These are phyloP conservation scores for Misopates orontium DNA, from an alignment of 257 asterid species.

Conservation along the genomic window DNA sequence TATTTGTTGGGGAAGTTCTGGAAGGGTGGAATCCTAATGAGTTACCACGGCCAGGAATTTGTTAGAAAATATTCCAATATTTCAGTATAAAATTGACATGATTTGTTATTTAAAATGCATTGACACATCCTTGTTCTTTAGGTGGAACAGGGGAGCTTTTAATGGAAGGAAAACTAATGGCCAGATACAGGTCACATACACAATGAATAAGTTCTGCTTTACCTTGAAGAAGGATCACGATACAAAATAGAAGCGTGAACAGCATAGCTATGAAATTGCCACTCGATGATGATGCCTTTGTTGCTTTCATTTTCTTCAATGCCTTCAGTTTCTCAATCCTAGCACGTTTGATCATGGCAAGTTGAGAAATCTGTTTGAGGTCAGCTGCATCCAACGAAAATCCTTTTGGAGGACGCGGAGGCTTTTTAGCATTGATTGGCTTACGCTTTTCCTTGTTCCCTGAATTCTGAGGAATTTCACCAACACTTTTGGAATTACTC, in stretches of 20 bases:
- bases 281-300: constrained; percentile 49
- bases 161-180: no score
- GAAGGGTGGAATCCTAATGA: constrained; percentile 38
- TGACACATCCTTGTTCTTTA: no score
- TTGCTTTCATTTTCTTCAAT: constrained; percentile 63
- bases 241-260: constrained; percentile 64
- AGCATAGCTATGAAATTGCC: constrained; percentile 68
- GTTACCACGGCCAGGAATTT: no score
- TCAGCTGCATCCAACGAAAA: constrained; percentile 85
- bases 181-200: no score
- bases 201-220: no score
- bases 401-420: constrained; percentile 84
- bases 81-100: no score
- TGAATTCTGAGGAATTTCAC: constrained; percentile 30
- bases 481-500: constrained; percentile 1
- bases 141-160: no score
- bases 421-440: constrained; percentile 63
- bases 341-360: constrained; percentile 71
- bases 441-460: constrained; percentile 59
- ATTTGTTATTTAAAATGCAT: no score
- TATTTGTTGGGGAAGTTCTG: constrained; percentile 25
- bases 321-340: constrained; percentile 77
- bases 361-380: constrained; percentile 70
- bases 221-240: constrained; percentile 74
- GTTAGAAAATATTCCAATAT: no score